A percentile compares a stretch with the other conserved stretches of the same genome.
phyloP scores from a whole-genome alignment of 2,329 filamentous ascomycete species.

The Aspergillus arachidicola region DNA sequence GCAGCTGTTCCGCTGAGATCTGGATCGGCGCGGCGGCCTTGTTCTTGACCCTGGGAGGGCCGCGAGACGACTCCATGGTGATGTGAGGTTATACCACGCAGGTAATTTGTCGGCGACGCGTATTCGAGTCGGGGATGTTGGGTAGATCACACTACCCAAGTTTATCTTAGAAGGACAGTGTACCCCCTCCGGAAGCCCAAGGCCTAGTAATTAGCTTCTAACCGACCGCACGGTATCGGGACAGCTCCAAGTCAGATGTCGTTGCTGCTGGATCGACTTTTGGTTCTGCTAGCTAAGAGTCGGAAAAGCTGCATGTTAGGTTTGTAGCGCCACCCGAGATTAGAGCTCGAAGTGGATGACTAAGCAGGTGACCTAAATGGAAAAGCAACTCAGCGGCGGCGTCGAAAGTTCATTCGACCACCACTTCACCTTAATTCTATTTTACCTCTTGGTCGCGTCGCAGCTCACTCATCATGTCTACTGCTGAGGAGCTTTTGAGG shows the following conservation, averaged over 20 bases:
- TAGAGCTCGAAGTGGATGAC: conserved; percentile 6
- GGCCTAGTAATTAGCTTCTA: neutral
- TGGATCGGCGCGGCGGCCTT: conserved; percentile 90
- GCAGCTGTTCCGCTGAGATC: conserved; percentile 95
- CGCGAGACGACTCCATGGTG: conserved; percentile 85
- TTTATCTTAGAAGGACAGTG: neutral
- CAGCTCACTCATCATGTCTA: conserved; percentile 6
- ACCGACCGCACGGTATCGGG: neutral
- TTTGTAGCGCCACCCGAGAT: conserved; percentile 16
- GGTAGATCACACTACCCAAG: neutral
- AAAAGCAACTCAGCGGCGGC: conserved; percentile 6
- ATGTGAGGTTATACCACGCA: conserved; percentile 3
- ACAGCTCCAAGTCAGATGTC: neutral
- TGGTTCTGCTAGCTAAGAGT: conserved; percentile 12
- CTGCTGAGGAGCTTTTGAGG: conserved; percentile 78
- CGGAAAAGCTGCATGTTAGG: conserved; percentile 22
- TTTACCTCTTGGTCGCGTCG: neutral
- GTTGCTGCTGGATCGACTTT: neutral
- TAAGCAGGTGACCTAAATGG: conserved; percentile 12
- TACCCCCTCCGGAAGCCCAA: neutral
- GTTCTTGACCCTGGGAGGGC: conserved; percentile 96
- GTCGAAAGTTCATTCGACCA: neutral
- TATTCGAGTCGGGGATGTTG: neutral
- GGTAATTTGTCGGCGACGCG: neutral
- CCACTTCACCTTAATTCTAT: neutral